Evolutionary conservation across 2,329 filamentous ascomycete genomes (phyloP).

Genomic region (Venturiaceae sp.): DNA sequence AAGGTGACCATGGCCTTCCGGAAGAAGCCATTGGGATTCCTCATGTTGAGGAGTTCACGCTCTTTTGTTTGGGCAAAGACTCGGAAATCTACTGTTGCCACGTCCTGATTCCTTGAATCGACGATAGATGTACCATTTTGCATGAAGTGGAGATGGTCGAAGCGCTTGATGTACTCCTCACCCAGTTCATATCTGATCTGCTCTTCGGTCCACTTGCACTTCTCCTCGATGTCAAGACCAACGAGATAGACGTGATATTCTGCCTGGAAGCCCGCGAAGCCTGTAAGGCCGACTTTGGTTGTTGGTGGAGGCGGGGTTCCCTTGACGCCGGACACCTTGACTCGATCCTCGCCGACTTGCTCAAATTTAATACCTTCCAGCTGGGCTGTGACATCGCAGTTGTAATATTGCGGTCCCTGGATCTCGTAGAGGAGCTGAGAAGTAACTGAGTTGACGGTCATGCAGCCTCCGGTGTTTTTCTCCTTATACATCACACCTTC

Average conservation of each 20-base stretch:
- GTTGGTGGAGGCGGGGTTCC: conserved; percentile 23
- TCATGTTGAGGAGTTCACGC: conserved; percentile 14
- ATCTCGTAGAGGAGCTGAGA: conserved; percentile 19
- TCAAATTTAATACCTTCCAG: conserved; percentile 31
- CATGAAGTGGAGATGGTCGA: conserved; percentile 20
- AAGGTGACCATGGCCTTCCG: conserved; percentile 16
- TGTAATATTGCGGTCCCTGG: conserved; percentile 11
- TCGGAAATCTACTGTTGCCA: conserved; percentile 26
- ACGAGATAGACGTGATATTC: conserved; percentile 35
- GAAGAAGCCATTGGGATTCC: conserved; percentile 17
- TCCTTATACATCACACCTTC: conserved; percentile 11
- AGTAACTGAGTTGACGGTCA: conserved; percentile 13
- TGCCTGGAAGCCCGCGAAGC: conserved; percentile 19
- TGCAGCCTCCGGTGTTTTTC: conserved; percentile 13
- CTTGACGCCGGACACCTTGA: conserved; percentile 31
- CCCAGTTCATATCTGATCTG: conserved; percentile 15
- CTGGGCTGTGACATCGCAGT: conserved; percentile 13
- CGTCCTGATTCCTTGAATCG: conserved; percentile 22
- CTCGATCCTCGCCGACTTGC: conserved; percentile 34
- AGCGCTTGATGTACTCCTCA: conserved; percentile 13
- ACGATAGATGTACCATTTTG: conserved; percentile 18
- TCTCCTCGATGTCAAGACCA: conserved; percentile 36
- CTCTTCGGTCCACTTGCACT: conserved; percentile 19
- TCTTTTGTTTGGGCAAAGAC: conserved; percentile 19
- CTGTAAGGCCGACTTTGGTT: conserved; percentile 23